Conservation (phyloP, 768 basidiomycete genomes). For the Butyriboletus loyo region DNA sequence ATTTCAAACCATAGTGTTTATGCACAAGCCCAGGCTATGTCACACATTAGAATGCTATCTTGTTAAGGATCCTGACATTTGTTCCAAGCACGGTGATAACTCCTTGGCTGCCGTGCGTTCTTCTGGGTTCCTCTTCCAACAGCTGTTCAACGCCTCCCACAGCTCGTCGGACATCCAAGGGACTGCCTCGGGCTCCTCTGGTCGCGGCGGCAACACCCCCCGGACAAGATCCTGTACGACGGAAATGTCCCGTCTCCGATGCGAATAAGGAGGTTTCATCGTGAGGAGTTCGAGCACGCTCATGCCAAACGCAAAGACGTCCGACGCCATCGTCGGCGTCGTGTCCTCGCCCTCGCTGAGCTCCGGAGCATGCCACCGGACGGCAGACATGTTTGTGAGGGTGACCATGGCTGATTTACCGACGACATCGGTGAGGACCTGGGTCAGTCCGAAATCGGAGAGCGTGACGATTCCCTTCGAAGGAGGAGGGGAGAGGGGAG, state of each 20-base stretch:
- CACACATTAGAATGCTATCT: not conserved
- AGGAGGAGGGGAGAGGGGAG: not conserved
- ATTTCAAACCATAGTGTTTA: slow-evolving; percentile 3
- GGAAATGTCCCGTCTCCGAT: slow-evolving; percentile 46
- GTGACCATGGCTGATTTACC: slow-evolving; percentile 46
- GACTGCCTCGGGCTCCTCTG: slow-evolving; percentile 32
- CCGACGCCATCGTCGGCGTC: slow-evolving; percentile 45
- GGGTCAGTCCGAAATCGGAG: slow-evolving; percentile 65
- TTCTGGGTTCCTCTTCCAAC: slow-evolving; percentile 43
- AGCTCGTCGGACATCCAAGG: slow-evolving; percentile 45
- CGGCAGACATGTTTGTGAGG: slow-evolving; percentile 43
- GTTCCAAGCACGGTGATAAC: slow-evolving; percentile 23
- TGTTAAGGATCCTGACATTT: not conserved
- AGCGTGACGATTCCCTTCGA: slow-evolving; percentile 53
- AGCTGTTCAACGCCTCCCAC: slow-evolving; percentile 45
- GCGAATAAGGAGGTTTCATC: slow-evolving; percentile 46
- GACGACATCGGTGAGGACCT: slow-evolving; percentile 56
- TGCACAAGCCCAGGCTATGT: not conserved
- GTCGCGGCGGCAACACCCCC: slow-evolving; percentile 42
- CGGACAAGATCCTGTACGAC: slow-evolving; percentile 46
- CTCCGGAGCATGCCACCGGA: slow-evolving; percentile 64
- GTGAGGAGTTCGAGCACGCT: slow-evolving; percentile 57
- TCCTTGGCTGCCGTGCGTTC: slow-evolving; percentile 42
- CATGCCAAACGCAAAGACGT: slow-evolving; percentile 62
- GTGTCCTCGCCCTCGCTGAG: slow-evolving; percentile 43